Conservation (phyloP, 768 basidiomycete species). For the Leucosporidium creatinivorum region DNA sequence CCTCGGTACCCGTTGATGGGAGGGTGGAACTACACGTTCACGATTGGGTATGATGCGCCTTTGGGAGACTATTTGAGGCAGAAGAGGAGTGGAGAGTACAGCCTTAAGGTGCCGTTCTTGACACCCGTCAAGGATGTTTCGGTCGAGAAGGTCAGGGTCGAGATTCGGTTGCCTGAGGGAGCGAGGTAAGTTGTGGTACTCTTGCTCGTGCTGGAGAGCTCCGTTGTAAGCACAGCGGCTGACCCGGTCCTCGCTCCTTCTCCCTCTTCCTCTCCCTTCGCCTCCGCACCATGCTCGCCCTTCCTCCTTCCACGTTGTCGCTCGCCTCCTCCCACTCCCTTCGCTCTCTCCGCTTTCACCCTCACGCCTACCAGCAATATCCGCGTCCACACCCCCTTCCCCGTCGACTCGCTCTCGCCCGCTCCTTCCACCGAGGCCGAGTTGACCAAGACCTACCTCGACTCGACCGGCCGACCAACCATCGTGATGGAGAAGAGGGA, state of each 20-base stretch:
- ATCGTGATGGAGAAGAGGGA: constrained; percentile 65
- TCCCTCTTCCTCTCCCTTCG: constrained; percentile 12
- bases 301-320: no score
- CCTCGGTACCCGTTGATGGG: constrained; percentile 91
- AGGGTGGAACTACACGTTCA: constrained; percentile 96
- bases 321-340: background rate
- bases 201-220: background rate
- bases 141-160: constrained; percentile 69
- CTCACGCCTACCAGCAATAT: constrained; percentile 55
- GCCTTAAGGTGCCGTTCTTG: constrained; percentile 76
- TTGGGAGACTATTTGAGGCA: constrained; percentile 38
- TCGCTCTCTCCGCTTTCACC: background rate
- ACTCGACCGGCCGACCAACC: constrained; percentile 77
- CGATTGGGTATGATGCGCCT: constrained; percentile 79
- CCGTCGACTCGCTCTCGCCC: constrained; percentile 52
- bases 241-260: constrained; percentile 26
- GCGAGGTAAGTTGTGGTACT: constrained; percentile 33
- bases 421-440: constrained; percentile 23
- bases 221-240: background rate
- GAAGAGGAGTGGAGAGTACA: constrained; percentile 45
- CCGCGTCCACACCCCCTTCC: constrained; percentile 68
- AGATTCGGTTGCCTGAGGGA: constrained; percentile 38
- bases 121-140: constrained; percentile 71
- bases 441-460: constrained; percentile 76
- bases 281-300: no score